Evolutionary conservation across 192 early-diverging fungal genomes (phyloP), one percentile per base, ranked within the genome.

Genomic region (Coemansia sp.): DNA sequence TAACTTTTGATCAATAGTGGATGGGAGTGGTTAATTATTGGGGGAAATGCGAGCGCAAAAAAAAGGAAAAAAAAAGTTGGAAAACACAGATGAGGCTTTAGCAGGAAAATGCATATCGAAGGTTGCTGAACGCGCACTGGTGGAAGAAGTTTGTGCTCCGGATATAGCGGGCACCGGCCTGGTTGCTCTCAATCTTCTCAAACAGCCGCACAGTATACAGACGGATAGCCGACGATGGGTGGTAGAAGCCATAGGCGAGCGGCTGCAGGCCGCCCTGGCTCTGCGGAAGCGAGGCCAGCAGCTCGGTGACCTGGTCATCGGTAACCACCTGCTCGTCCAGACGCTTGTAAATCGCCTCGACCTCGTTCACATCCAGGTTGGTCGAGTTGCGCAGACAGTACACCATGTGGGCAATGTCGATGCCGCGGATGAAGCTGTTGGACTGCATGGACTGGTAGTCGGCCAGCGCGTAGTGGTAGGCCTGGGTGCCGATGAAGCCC

Each of bases 241-340:
- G 88, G 68, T 91, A 93, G 45, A 94, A 79, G 6, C 94, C 94
- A 30, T 83, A 77, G 16, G 88, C 89, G n/a, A 96, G 62, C 33
- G 89, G 89, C 53, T 86, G 83, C 48, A 93, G 65, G 11, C 92
- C 91, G 12, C 92, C 94, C 63, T 90, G 85, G 51, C 85, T 85
- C 47, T 91, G 85, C 24, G 92, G 91, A 24, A 92, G 62, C 57
- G 82, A 75, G 0, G 89, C 84, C 50, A 95, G 53, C 28, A 83
- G 62, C 64, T 96, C 91, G 33, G 87, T 86, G 18, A 96, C 84
- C 65, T 93, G 88, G 8, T 87, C 80, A 40, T 94, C 89, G 12
- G 85, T 85, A 0, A 83, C 70, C 42, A 92, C 81, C 24, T 80
- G 83, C 45, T 85, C 82, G 21, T 88, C 71, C 47, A 95, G 82